A percentile compares a stretch with the other conserved stretches of the same genome.
phyloP scores from a whole-genome alignment of 2,329 filamentous ascomycete genomes.

The Aureobasidium sp. region DNA sequence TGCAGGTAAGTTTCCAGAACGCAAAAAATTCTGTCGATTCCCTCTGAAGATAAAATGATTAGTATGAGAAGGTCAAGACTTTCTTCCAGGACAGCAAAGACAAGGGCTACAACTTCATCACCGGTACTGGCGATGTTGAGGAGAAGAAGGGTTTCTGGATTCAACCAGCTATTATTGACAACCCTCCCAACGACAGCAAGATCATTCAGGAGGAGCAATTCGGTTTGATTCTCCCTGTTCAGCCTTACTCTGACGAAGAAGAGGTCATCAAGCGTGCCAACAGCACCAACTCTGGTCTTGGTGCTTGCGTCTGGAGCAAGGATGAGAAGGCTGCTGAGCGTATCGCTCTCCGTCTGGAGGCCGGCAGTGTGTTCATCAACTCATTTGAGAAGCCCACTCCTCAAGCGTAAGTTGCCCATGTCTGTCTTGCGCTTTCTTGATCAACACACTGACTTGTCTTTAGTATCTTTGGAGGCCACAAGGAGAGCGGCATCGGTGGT shows the following conservation, averaged over 20 bases:
- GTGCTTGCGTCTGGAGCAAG: constrained; percentile 44
- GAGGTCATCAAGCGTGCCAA: constrained; percentile 42
- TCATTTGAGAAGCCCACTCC: constrained; percentile 39
- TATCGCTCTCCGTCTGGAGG: constrained; percentile 40
- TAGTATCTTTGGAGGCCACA: constrained; percentile 51
- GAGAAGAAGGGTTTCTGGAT: constrained; percentile 31
- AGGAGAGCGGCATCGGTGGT: constrained; percentile 67
- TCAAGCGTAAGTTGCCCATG: constrained; percentile 22
- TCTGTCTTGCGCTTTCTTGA: neutral
- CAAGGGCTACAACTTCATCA: constrained; percentile 42
- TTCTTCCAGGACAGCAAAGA: constrained; percentile 31
- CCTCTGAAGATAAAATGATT: no score
- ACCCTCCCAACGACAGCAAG: constrained; percentile 30
- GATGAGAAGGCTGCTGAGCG: constrained; percentile 40
- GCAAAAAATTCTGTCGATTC: no score
- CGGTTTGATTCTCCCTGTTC: constrained; percentile 37
- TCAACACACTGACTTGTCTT: neutral
- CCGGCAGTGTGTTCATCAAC: constrained; percentile 51
- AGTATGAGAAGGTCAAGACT: constrained; percentile 38
- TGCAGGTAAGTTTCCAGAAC: constrained; percentile 30
- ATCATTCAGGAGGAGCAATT: constrained; percentile 43
- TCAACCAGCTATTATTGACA: constrained; percentile 38
- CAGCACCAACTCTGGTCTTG: constrained; percentile 41
- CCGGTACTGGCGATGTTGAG: constrained; percentile 43
- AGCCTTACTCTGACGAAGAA: constrained; percentile 37